Conservation (phyloP, 208 protist genomes). For the Vickermania ingenoplastis region DNA sequence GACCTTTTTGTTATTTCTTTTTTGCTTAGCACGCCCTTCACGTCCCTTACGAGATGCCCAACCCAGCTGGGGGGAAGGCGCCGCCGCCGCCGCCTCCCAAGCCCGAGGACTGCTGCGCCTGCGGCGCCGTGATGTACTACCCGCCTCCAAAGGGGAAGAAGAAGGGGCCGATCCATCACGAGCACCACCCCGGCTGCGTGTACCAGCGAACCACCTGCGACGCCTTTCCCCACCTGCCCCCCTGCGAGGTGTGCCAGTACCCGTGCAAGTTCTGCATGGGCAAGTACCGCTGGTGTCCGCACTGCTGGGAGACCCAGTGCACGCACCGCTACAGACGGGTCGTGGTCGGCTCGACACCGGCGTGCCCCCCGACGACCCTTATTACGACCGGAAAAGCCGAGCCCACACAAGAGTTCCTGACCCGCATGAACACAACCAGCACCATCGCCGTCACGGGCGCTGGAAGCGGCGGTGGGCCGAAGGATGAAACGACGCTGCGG, state of each 20-base stretch:
- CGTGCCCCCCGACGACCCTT: too few relatives aligned
- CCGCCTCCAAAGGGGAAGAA: slow-evolving; percentile 76
- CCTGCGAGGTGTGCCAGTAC: slow-evolving; percentile 53
- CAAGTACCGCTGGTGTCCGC: slow-evolving; percentile 73
- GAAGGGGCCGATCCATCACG: slow-evolving; percentile 37
- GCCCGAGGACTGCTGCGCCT: too few relatives aligned
- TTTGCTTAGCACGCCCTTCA: not conserved
- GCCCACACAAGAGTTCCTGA: too few relatives aligned
- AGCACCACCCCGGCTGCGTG: slow-evolving; percentile 56
- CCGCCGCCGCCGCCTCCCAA: too few relatives aligned
- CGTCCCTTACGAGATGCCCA: too few relatives aligned
- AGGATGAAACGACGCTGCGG: too few relatives aligned
- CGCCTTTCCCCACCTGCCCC: slow-evolving; percentile 68
- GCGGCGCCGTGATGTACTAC: slow-evolving; percentile 75
- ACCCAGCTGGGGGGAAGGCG: too few relatives aligned
- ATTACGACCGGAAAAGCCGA: too few relatives aligned
- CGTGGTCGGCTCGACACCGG: slow-evolving; percentile 32
- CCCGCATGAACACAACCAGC: too few relatives aligned
- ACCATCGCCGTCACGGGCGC: too few relatives aligned
- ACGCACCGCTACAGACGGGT: slow-evolving; percentile 62
- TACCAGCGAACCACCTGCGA: slow-evolving; percentile 80
- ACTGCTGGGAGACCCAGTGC: slow-evolving; percentile 83
- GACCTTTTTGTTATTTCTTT: not conserved
- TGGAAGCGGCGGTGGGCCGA: too few relatives aligned
- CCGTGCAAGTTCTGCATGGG: slow-evolving; percentile 68